Base-by-base conservation (phyloP, 345 rosid genomes). In the Triadica sebifera region DNA sequence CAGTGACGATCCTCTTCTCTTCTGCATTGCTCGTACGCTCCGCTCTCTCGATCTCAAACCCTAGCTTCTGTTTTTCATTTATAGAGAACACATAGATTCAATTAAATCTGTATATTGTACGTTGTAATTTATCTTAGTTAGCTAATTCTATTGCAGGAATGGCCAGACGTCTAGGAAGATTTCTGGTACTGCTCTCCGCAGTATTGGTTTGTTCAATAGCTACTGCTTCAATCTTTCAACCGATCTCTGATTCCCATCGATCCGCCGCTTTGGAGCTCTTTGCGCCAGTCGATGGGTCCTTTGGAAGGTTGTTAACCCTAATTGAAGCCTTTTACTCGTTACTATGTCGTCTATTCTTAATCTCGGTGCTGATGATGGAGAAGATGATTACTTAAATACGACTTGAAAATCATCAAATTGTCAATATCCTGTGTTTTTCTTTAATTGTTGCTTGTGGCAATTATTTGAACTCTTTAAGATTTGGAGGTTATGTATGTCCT, bases 181-280 rank as follows among this genome's bases (percentile, higher is more conserved):
- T 84, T 80, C 79, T 87, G 66, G 77, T 84, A 17, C 61, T 87
- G 49, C 46, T 86, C 25, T 72, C 79, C 25, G 79, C 79, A 41
- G 74, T 87, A 64, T 82, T 88, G 87, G 84, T 89, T 74, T 86
- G 81, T 65, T 71, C 50, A 3, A 45, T 64, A 3, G 16, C 78
- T 49, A 85, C 92, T 62, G 87, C 92, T 63, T 78, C 90, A 25
- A 80, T 86, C 71, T 75, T 84, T 60, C 88, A 86, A 17, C 99
- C 98, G 60, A 87, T 96, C 79, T 91, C 95, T 5, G 93, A 87
- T 61, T 74, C 90, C 79, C 97, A 96, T 81, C 92, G 97, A 85
- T 93, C 99, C 34, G 93, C 90, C n/a, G 97, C 99, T 76, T 37
- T 81, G 7, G 97, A 91, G 75, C 81, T 93, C 79, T 91, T 91